Evolutionary conservation across 2,329 filamentous ascomycete genomes (phyloP).

Genomic region (Paecilomyces sp.): DNA sequence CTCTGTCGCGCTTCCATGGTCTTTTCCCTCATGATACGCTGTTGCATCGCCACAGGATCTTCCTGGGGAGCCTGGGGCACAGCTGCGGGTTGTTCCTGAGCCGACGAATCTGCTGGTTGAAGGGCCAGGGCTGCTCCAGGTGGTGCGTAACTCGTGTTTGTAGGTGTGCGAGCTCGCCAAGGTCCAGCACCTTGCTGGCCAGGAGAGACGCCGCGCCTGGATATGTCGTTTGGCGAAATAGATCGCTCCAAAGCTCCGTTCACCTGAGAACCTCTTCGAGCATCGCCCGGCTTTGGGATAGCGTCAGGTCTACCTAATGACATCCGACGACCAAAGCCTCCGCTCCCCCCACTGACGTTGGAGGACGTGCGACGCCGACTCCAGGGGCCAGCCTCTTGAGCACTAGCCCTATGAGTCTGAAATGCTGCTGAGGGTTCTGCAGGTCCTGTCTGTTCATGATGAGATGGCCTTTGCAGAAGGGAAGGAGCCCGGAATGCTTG

Average conservation of each 20-base stretch:
- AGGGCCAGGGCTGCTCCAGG: constrained; percentile 9
- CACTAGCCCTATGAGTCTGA: constrained; percentile 66
- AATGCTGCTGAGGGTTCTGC: constrained; percentile 82
- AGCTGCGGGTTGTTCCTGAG: constrained; percentile 11
- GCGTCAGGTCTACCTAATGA: constrained; percentile 46
- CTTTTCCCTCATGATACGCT: constrained; percentile 56
- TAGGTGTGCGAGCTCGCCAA: constrained; percentile 21
- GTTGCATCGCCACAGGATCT: constrained; percentile 46
- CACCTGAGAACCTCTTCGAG: constrained; percentile 31
- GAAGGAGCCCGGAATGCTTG: constrained; percentile 63
- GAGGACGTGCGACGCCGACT: constrained; percentile 77
- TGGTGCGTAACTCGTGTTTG: constrained; percentile 20
- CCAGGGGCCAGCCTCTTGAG: constrained; percentile 58
- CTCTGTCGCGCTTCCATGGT: constrained; percentile 50
- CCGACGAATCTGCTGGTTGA: constrained; percentile 10
- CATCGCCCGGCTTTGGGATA: constrained; percentile 31
- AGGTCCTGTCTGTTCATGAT: constrained; percentile 55
- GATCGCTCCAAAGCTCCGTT: constrained; percentile 28
- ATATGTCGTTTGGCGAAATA: constrained; percentile 18
- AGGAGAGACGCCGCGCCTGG: constrained; percentile 17
- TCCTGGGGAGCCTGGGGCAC: constrained; percentile 20
- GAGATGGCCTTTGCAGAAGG: constrained; percentile 66
- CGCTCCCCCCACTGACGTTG: constrained; percentile 82
- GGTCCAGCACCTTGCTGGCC: constrained; percentile 17
- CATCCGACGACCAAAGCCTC: constrained; percentile 58